phyloP scores from a whole-genome alignment of 2,329 filamentous ascomycete genomes.

The Epichloe typhina region DNA sequence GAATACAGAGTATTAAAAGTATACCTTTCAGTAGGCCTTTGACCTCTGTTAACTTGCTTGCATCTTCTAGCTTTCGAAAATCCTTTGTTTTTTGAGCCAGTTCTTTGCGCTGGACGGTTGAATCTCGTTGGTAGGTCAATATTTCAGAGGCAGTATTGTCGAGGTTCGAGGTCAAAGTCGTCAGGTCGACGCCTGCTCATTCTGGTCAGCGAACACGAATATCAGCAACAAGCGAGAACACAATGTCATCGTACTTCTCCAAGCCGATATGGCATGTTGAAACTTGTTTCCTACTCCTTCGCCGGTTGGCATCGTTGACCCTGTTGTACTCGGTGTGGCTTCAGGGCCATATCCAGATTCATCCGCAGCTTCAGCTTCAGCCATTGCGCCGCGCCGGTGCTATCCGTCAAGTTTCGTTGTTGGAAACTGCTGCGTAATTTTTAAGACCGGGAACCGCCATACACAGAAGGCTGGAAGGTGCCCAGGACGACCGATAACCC shows the following conservation, averaged over 20 bases:
- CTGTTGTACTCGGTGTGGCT: constrained; percentile 12
- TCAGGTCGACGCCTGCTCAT: constrained; percentile 66
- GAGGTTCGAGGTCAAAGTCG: constrained; percentile 68
- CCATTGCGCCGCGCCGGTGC: constrained; percentile 13
- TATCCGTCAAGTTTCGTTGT: neutral
- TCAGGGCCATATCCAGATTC: constrained; percentile 16
- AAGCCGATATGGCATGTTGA: constrained; percentile 87
- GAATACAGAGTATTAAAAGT: neutral
- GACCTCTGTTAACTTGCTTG: constrained; percentile 73
- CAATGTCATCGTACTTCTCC: constrained; percentile 57
- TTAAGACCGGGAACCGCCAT: neutral
- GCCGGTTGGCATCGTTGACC: constrained; percentile 17
- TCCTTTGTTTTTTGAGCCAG: constrained; percentile 98
- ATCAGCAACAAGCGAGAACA: neutral
- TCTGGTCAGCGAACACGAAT: neutral
- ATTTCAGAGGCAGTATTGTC: constrained; percentile 94
- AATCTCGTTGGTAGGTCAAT: constrained; percentile 82
- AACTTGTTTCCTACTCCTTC: constrained; percentile 73
- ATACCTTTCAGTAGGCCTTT: constrained; percentile 78
- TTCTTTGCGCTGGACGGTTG: constrained; percentile 92
- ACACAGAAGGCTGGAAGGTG: neutral
- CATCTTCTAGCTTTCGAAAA: constrained; percentile 86
- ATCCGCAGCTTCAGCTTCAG: constrained; percentile 20
- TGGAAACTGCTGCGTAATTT: neutral
- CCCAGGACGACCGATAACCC: neutral